phyloP scores from a whole-genome alignment of 75 land plant genomes.

The Adiantum capillusveneris region DNA sequence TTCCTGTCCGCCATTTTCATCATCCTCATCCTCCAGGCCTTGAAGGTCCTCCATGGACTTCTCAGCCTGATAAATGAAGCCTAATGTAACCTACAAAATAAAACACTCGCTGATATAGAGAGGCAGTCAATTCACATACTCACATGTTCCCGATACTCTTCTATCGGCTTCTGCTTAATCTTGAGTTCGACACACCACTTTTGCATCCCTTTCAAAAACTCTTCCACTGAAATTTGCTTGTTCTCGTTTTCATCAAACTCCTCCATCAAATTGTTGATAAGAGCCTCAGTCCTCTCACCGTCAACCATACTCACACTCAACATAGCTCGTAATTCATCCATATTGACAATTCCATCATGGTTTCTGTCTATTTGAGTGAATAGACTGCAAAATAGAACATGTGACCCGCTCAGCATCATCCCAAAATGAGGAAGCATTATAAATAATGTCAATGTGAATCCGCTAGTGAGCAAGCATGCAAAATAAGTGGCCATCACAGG shows the following conservation, averaged over 20 bases:
- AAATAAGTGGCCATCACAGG: too few species aligned
- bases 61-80: slow-evolving; percentile 11
- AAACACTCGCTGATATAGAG: too few species aligned
- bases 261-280: slow-evolving; percentile 16
- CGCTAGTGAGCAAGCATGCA: too few species aligned
- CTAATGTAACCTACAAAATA: too few species aligned
- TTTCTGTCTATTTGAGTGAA: slow-evolving; percentile 38
- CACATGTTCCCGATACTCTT: slow-evolving; percentile 3
- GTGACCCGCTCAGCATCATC: too few species aligned
- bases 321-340: slow-evolving; percentile 39
- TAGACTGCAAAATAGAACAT: slow-evolving; percentile 29
- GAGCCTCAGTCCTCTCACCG: slow-evolving; percentile 3
- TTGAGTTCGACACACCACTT: slow-evolving; percentile 29
- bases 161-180: slow-evolving; percentile 2
- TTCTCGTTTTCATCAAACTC: slow-evolving; percentile 28
- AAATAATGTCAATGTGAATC: too few species aligned
- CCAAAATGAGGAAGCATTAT: too few species aligned
- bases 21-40: slow-evolving; percentile 8
- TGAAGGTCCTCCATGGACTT: slow-evolving; percentile 23
- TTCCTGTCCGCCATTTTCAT: slow-evolving; percentile 41
- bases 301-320: slow-evolving; percentile 40
- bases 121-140: too few species aligned
- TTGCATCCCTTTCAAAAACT: slow-evolving; percentile 38
- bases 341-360: slow-evolving; percentile 18
- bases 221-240: slow-evolving; percentile 16